Evolutionary conservation across 768 basidiomycete species (phyloP).

Genomic region (Pholiota conissans): DNA sequence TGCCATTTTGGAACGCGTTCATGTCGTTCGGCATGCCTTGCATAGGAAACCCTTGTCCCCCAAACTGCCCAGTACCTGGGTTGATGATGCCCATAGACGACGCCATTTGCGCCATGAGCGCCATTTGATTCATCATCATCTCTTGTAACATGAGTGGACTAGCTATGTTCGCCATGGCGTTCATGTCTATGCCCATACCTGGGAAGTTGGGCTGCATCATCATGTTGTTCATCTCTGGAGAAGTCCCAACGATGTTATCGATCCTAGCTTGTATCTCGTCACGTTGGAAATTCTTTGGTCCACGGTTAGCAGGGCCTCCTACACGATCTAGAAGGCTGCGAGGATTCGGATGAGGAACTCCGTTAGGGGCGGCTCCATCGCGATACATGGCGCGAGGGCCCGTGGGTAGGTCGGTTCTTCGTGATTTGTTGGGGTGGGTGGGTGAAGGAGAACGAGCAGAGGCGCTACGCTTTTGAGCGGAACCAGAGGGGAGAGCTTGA

Average conservation of each 20-base stretch:
- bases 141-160: conserved; percentile 81
- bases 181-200: conserved; percentile 63
- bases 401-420: conserved; percentile 77
- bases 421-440: conserved; percentile 64
- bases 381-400: conserved; percentile 84
- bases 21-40: conserved; percentile 57
- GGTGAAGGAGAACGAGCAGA: conserved; percentile 71
- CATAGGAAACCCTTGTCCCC: conserved; percentile 57
- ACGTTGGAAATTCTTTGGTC: conserved; percentile 39
- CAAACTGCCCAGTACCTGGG: conserved; percentile 56
- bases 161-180: conserved; percentile 52
- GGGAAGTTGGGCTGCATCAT: conserved; percentile 51
- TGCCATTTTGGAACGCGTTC: conserved; percentile 45
- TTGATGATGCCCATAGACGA: conserved; percentile 78
- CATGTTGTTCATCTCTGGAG: conserved; percentile 55
- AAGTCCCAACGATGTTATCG: conserved; percentile 68
- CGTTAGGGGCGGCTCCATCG: conserved; percentile 30
- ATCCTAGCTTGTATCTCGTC: conserved; percentile 82
- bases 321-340: conserved; percentile 82
- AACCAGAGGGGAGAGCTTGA: conserved; percentile 55
- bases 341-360: conserved; percentile 30
- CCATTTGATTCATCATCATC: conserved; percentile 91
- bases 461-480: conserved; percentile 63
- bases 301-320: conserved; percentile 52
- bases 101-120: conserved; percentile 92